Evolutionary conservation across 257 asterid species (phyloP).

Genomic region (Solanum verrucosum): DNA sequence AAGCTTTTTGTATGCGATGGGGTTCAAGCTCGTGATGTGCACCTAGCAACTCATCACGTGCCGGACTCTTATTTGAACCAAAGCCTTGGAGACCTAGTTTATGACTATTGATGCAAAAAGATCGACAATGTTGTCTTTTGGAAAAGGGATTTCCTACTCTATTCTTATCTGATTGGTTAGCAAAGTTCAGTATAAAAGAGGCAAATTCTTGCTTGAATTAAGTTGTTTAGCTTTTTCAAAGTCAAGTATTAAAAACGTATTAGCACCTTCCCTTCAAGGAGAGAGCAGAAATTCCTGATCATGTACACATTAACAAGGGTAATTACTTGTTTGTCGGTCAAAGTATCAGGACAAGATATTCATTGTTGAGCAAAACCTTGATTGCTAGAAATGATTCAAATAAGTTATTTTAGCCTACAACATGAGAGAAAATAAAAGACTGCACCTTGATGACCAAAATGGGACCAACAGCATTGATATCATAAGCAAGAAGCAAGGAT

Average conservation of each 20-base stretch:
- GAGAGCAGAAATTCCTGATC: background rate
- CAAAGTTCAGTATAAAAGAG: background rate
- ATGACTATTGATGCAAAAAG: background rate
- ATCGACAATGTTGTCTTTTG: background rate
- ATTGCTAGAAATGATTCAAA: background rate
- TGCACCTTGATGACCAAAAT: constrained; percentile 59
- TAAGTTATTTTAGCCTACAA: background rate
- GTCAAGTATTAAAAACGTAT: background rate
- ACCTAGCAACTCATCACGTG: background rate
- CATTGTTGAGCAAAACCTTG: background rate
- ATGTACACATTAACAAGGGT: background rate
- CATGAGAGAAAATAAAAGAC: background rate
- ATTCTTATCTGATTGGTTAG: background rate
- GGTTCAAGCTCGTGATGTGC: background rate
- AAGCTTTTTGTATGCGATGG: background rate
- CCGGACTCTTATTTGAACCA: background rate
- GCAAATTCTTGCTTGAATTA: background rate
- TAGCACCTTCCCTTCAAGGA: background rate
- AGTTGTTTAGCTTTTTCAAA: background rate
- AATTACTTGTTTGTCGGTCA: background rate
- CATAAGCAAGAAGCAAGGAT: constrained; percentile 76
- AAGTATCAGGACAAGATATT: background rate
- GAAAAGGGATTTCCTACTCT: background rate
- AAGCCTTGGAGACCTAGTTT: background rate
- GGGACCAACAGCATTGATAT: constrained; percentile 89